Base-by-base conservation (phyloP, 1,139 yeast species). In the Candida freyschussii region DNA sequence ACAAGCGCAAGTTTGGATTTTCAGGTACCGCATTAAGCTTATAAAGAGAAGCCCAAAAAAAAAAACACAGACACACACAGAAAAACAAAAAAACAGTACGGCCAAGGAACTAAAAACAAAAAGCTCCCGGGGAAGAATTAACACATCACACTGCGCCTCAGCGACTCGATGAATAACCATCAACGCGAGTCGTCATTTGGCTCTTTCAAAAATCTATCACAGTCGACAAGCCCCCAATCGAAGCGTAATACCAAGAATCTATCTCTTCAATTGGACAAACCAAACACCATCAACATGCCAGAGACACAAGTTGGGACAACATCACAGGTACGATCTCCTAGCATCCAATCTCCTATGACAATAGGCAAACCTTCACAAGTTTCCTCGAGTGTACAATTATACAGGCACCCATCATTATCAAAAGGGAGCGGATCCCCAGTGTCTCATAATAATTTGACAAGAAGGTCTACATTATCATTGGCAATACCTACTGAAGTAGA, bases 391-490 rank as follows among this genome's bases (percentile, higher is more conserved):
- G 36, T 37, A 13, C 39, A 41, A 20, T 27, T 50, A 2, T 50
- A 41, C 29, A 44, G 53, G 36, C 53, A 45, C 29, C 53, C 52
- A 5, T 47, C 55, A 3, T 24, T 47, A 7, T 34, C 45, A 3
- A 21, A 34, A 26, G 15, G 20, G 20, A n/a, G 8, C 31, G 21
- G 21, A 11, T 18, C 13, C 16, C 13, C 15, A 13, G 22, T 36
- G 11, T 10, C 26, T 7, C 24, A 22, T 8, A 17, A 20, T 10
- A 24, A 13, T 10, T 8, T 43, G 12, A 36, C 33, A 21, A 50
- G 55, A 42, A 41, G 55, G 30, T 42, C 52, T 1, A 48, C 55
- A 0, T 19, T 50, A 12, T 47, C 55, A 1, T 25, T 50, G 19
- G 36, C 48, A 4, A 50, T 50, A n/a, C 54, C 54, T 0, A 18